phyloP scores from a whole-genome alignment of 2,329 filamentous ascomycete genomes.

The Dactylellina leptospora region DNA sequence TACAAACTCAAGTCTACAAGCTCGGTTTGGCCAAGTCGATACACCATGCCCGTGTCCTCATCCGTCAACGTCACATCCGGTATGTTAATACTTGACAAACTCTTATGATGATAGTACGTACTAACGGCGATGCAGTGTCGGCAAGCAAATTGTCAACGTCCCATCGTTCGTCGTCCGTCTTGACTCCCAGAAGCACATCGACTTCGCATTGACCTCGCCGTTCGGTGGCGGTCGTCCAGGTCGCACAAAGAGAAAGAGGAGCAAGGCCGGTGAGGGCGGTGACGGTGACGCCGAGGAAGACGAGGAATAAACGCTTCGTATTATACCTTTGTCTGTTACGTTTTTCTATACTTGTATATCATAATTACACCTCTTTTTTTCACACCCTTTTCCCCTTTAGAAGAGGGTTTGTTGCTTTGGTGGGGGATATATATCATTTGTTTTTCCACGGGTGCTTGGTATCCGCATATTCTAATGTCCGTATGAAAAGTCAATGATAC shows the following conservation, averaged over 20 bases:
- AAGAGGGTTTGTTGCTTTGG: constrained; percentile 18
- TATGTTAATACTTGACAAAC: constrained; percentile 61
- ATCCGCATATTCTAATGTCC: constrained; percentile 50
- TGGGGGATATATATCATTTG: constrained; percentile 8
- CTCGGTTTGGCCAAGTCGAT: constrained; percentile 99
- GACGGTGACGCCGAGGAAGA: constrained; percentile 84
- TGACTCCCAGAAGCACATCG: constrained; percentile 99
- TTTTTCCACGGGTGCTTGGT: constrained; percentile 23
- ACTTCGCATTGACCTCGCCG: constrained; percentile 96
- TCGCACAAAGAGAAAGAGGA: constrained; percentile 99
- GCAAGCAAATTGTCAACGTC: constrained; percentile 99
- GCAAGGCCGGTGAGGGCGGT: constrained; percentile 88
- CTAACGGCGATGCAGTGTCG: constrained; percentile 69
- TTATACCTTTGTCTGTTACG: constrained; percentile 5
- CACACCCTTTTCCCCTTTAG: constrained; percentile 27
- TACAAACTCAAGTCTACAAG: constrained; percentile 99
- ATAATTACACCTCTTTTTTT: constrained; percentile 47
- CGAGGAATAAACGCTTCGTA: constrained; percentile 69
- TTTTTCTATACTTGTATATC: constrained; percentile 43
- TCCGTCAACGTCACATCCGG: constrained; percentile 98
- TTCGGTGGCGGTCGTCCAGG: constrained; percentile 97
- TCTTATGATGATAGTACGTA: constrained; percentile 53
- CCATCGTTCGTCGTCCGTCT: constrained; percentile 99
- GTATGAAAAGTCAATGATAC: constrained; percentile 51
- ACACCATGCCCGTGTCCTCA: constrained; percentile 99